phyloP scores from a whole-genome alignment of 1,139 yeast species.

The Geotrichum bryndzae region DNA sequence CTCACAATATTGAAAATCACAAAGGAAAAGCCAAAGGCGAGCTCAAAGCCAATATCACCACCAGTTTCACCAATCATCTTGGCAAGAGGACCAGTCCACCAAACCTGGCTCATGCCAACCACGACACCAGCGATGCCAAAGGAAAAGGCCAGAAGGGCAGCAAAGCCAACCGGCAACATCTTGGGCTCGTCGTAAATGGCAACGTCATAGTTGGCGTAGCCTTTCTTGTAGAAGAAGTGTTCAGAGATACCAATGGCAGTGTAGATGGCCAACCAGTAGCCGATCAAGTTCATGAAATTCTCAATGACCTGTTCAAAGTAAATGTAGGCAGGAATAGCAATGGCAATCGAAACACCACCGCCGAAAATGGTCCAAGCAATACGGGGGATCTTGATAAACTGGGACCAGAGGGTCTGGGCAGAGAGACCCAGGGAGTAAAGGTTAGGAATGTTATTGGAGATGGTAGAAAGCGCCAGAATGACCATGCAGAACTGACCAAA shows the following conservation, averaged over 20 bases:
- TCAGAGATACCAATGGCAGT: constrained; percentile 65
- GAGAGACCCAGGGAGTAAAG: constrained; percentile 84
- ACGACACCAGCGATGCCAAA: constrained; percentile 84
- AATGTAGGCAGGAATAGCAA: constrained; percentile 83
- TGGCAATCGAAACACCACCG: constrained; percentile 70
- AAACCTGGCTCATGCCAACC: constrained; percentile 77
- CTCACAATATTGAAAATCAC: constrained; percentile 56
- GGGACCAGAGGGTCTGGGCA: constrained; percentile 77
- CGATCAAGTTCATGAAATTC: constrained; percentile 84
- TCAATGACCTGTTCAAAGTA: constrained; percentile 65
- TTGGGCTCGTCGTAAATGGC: constrained; percentile 50
- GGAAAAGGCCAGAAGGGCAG: constrained; percentile 72
- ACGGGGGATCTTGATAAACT: constrained; percentile 69
- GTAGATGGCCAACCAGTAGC: constrained; percentile 86
- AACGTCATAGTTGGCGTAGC: background rate
- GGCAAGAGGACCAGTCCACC: constrained; percentile 73
- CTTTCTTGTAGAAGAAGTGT: constrained; percentile 59
- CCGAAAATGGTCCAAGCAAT: constrained; percentile 73
- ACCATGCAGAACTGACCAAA: constrained; percentile 91
- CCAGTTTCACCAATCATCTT: constrained; percentile 55
- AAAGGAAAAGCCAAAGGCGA: constrained; percentile 65
- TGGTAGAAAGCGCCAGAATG: constrained; percentile 70
- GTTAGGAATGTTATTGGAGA: constrained; percentile 88
- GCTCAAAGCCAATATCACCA: constrained; percentile 85
- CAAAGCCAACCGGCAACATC: constrained; percentile 64